Evolutionary conservation across 2,329 filamentous ascomycete genomes (phyloP), one percentile per base, ranked within the genome.

Genomic region (Colletotrichum sojae): DNA sequence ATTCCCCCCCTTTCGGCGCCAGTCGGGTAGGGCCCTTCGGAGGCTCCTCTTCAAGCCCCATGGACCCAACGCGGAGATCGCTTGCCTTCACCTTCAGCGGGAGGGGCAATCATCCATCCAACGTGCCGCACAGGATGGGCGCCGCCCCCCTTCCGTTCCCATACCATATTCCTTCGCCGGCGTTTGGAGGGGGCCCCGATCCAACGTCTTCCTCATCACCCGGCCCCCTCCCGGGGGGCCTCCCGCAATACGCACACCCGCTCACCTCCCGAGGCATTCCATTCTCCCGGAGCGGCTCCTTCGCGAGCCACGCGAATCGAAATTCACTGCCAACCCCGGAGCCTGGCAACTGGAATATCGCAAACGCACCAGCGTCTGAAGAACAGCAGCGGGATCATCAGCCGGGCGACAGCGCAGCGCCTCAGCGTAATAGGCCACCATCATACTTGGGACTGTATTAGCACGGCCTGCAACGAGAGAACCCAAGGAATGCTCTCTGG

Each of bases 1-100:
- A 66, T n/a, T 69, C 69, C 12, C 69, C 69, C n/a, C 51, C 69
- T 9, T 57, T 63, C 43, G 51, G 36, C 16, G 56, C 49, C 48
- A 31, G 31, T 18, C 66, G 69, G 13, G 45, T 66, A 5, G 59
- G 36, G 9, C 62, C 65, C 3, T 54, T 58, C 27, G 67, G 56
- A 20, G 46, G 40, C 15, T 52, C 63, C 5, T 52, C 60, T 15
- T 20, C 52, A 10, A 36, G 20, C 13, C 43, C n/a, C 15, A 51
- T 60, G 15, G 61, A 69, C 15, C 39, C 16, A 13, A 22, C 6
- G 27, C 45, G 66, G 46, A 65, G 66, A 60, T 13, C 40, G 15
- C 66, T 55, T n/a, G 45, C 8, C 31, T 36, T 36, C 31, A 25
- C 16, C n/a, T 16, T 62, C 27, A 31, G 22, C 15, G 31, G 53